These are phyloP conservation scores for Xerocomus brunneocitrinus DNA, from an alignment of 768 basidiomycete genomes.

Conservation along the genomic window DNA sequence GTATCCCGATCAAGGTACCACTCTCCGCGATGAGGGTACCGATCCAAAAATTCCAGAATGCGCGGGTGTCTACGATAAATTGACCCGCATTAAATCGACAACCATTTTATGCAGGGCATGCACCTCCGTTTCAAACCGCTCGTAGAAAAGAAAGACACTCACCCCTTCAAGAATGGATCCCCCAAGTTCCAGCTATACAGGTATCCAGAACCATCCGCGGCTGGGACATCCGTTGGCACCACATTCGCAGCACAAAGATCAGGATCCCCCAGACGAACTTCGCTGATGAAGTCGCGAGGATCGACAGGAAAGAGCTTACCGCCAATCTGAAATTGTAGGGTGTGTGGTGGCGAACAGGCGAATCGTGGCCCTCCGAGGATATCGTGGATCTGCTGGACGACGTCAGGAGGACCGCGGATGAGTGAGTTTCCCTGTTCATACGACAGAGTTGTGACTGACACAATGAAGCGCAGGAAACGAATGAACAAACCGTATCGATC, in stretches of 20 bases:
- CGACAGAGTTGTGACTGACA: background rate
- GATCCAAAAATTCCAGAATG: background rate
- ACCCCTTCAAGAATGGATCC: constrained; percentile 74
- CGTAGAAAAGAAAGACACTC: constrained; percentile 19
- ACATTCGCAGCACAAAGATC: constrained; percentile 51
- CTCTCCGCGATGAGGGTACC: background rate
- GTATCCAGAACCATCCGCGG: constrained; percentile 45
- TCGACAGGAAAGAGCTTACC: constrained; percentile 69
- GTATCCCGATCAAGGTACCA: background rate
- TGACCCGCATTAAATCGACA: constrained; percentile 9
- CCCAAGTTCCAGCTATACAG: constrained; percentile 77
- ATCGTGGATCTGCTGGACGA: constrained; percentile 46
- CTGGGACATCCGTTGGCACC: constrained; percentile 60
- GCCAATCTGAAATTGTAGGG: constrained; percentile 61
- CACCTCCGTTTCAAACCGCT: background rate
- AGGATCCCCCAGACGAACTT: constrained; percentile 35
- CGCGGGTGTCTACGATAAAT: background rate
- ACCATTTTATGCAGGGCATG: background rate
- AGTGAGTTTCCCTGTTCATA: constrained; percentile 63
- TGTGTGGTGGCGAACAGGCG: constrained; percentile 58
- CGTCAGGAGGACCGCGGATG: constrained; percentile 68
- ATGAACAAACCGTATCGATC: constrained; percentile 56
- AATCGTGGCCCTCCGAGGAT: constrained; percentile 45
- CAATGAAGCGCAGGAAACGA: background rate
- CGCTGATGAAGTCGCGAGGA: constrained; percentile 62